Evolutionary conservation across 2,329 filamentous ascomycete genomes (phyloP).

Genomic region (Sporothrix mexicana): DNA sequence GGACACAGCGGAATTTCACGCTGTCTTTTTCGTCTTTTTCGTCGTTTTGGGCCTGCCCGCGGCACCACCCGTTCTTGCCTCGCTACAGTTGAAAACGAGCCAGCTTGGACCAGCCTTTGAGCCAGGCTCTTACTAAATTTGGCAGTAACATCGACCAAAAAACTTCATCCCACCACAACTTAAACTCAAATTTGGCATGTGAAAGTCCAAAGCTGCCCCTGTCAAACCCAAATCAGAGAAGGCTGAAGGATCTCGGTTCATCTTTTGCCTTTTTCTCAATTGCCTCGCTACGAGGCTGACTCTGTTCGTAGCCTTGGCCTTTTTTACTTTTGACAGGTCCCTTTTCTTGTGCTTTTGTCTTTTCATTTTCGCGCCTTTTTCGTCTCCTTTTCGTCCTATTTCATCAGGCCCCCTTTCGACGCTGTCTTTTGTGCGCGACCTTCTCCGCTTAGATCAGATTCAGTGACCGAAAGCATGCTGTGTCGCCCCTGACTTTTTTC

Average conservation of each 20-base stretch:
- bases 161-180: not conserved
- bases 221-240: not conserved
- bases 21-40: not conserved
- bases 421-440: not conserved
- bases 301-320: not conserved
- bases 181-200: slow-evolving; percentile 5
- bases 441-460: not conserved
- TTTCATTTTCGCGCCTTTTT: not conserved
- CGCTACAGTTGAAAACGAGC: not conserved
- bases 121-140: slow-evolving; percentile 10
- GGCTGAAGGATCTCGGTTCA: slow-evolving; percentile 19
- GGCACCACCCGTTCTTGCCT: slow-evolving; percentile 4
- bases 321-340: not conserved
- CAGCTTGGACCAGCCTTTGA: not conserved
- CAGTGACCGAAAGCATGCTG: not conserved
- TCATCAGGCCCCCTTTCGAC: too few relatives aligned
- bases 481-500: not conserved
- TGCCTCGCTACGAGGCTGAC: slow-evolving; percentile 26
- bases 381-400: not conserved
- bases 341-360: not conserved
- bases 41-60: not conserved
- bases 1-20: not conserved
- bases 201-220: not conserved
- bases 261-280: not conserved
- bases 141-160: not conserved